Evolutionary conservation across 352 stramenopile genomes (phyloP).

Genomic region (Phytopythium sindhum): DNA sequence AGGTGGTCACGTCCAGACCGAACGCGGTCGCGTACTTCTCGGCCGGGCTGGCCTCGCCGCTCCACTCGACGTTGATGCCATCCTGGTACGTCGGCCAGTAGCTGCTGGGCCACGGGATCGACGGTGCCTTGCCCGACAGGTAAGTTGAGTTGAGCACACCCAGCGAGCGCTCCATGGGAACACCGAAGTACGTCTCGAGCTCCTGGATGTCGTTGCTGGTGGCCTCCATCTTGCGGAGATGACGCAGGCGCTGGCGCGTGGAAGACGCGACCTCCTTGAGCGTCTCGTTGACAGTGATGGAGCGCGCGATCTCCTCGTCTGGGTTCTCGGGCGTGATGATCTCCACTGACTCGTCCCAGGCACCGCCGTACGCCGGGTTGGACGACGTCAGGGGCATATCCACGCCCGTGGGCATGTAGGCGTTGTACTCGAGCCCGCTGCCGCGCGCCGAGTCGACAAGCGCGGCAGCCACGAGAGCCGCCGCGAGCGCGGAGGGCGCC

Average conservation of each 20-base stretch:
- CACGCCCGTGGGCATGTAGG: conserved; percentile 21
- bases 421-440: conserved; percentile 20
- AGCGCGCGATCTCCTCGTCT: conserved; percentile 4
- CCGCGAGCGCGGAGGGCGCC: conserved; percentile 6
- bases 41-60: conserved; percentile 18
- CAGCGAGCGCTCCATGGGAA: conserved; percentile 25
- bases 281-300: conserved; percentile 6
- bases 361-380: conserved; percentile 25
- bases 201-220: conserved; percentile 24
- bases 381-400: conserved; percentile 18
- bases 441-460: conserved; percentile 5
- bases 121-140: conserved; percentile 9
- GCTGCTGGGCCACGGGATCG: conserved; percentile 38
- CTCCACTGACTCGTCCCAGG: conserved; percentile 15
- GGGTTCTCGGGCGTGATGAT: conserved; percentile 17
- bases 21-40: conserved; percentile 45
- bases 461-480: conserved; percentile 12
- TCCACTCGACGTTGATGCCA: conserved; percentile 59
- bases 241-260: conserved; percentile 3
- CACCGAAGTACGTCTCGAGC: conserved; percentile 30
- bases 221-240: conserved; percentile 21
- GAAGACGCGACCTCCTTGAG: conserved; percentile 11
- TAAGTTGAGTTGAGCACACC: conserved; percentile 29
- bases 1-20: conserved; percentile 25
- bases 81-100: conserved; percentile 67